Base-by-base conservation (phyloP, 2,329 filamentous ascomycete species). In the Ceratocystis diversiconidia region DNA sequence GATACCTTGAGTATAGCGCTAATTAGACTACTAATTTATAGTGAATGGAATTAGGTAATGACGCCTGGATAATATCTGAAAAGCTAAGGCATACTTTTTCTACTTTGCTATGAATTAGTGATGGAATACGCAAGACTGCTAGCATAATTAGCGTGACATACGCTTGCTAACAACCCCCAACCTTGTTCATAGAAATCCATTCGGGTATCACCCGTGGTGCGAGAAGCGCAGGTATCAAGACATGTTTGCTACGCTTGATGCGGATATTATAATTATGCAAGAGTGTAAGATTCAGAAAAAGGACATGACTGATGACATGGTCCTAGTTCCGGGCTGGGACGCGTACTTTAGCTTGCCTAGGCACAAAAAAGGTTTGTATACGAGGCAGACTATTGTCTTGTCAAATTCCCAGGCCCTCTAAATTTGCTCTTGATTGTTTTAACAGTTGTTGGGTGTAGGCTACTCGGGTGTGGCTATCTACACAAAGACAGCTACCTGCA, bases 391-490 rank as follows among this genome's bases (percentile, higher is more conserved):
- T 12, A 41, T 41, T 4, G 36, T 15, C 36, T 15, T 41, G 1
- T 15, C 36, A 41, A 12, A n/a, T 36, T 46, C 36, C 25, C 25
- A 12, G 4, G 19, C 25, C n/a, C 28, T 15, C 6, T 1, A 4
- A 10, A 8, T 3, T 25, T 22, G 6, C 12, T 19, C 32, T 50
- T 44, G 46, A 10, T 10, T 32, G 1, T 32, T 28, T 25, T 62
- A 52, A 64, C 30, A 6, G 5, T 8, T 46, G 2, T 17, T 12
- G 6, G 5, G 22, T 52, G 5, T 19, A 95, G 91, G 94, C 28
- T 99, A 97, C 73, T 95, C 92, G 30, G 94, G 94, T 1, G 92
- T 99, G 1, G 94, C 88, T 2, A 90, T 99, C 44, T 99, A 96
- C 76, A 96, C 92, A 0, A 84, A 90, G n/a, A 94, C 89, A 72